Evolutionary conservation across 495 filamentous ascomycete species (phyloP).

Genomic region (Melanomma pulvis-pyrius): DNA sequence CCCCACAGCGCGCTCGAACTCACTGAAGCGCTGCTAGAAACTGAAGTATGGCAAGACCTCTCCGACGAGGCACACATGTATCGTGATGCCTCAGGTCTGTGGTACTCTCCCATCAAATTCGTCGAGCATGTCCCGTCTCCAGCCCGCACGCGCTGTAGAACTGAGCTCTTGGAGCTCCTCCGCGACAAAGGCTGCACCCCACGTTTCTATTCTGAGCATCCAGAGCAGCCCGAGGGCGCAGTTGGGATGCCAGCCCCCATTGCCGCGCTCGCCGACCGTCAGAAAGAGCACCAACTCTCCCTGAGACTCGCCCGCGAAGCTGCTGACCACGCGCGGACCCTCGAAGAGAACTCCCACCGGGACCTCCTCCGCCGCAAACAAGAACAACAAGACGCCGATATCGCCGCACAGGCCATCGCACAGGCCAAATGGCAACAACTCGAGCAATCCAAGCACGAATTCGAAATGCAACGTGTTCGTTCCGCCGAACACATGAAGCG

Average conservation of each 20-base stretch:
- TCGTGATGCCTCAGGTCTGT: constrained; percentile 17
- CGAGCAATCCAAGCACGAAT: constrained; percentile 25
- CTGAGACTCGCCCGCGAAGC: constrained; percentile 22
- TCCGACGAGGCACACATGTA: constrained; percentile 36
- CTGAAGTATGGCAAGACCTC: constrained; percentile 31
- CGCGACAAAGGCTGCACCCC: constrained; percentile 29
- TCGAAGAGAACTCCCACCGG: constrained; percentile 18
- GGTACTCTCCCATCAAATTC: constrained; percentile 33
- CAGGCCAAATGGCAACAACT: constrained; percentile 13
- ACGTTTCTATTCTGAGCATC: constrained; percentile 31
- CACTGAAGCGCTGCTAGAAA: constrained; percentile 32
- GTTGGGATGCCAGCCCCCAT: constrained; percentile 24
- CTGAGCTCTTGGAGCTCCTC: constrained; percentile 28
- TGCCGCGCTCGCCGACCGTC: constrained; percentile 18
- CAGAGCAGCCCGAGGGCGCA: constrained; percentile 27
- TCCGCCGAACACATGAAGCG: constrained; percentile 25
- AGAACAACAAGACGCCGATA: constrained; percentile 22
- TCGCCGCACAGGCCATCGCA: constrained; percentile 5
- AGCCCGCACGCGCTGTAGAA: constrained; percentile 1
- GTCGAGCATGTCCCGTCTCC: constrained; percentile 22
- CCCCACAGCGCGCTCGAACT: constrained; percentile 26
- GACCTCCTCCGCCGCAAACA: constrained; percentile 17
- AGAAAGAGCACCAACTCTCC: constrained; percentile 27
- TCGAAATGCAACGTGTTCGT: constrained; percentile 22
- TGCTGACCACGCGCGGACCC: constrained; percentile 15